Percentiles rank a stretch among this genome's conserved stretches.
Conservation (phyloP, 768 basidiomycete genomes). For the Leucogyrophana mollusca region DNA sequence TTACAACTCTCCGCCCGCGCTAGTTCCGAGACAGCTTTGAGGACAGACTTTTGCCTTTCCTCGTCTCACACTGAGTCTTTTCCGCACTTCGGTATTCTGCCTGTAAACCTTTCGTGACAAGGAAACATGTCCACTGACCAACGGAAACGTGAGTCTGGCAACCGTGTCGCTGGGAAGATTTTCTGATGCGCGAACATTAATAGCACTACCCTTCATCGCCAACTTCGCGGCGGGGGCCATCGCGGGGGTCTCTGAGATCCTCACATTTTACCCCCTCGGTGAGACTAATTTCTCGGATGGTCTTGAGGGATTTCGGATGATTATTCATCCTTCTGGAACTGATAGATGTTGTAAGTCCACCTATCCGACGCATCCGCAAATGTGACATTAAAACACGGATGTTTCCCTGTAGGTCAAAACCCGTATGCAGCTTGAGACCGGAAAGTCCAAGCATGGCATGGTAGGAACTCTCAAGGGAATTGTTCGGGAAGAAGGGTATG, state of each 20-base stretch:
- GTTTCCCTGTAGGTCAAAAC: slow-evolving; percentile 78
- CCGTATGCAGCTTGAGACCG: slow-evolving; percentile 94
- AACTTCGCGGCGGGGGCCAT: slow-evolving; percentile 96
- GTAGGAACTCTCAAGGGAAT: slow-evolving; percentile 83
- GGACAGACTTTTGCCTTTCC: background rate
- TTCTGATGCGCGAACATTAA: slow-evolving; percentile 8
- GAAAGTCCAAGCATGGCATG: slow-evolving; percentile 72
- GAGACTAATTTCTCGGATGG: slow-evolving; percentile 25
- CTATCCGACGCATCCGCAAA: background rate
- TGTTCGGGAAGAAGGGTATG: slow-evolving; percentile 87
- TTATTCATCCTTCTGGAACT: background rate
- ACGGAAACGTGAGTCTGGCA: slow-evolving; percentile 27
- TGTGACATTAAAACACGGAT: slow-evolving; percentile 2
- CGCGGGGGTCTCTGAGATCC: slow-evolving; percentile 83
- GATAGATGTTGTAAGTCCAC: slow-evolving; percentile 80
- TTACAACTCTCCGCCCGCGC: no score
- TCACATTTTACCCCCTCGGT: slow-evolving; percentile 91
- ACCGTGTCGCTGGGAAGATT: slow-evolving; percentile 1
- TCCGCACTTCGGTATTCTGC: no score
- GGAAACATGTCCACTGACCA: slow-evolving; percentile 27
- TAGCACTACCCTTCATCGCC: slow-evolving; percentile 82
- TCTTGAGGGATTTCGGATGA: slow-evolving; percentile 1
- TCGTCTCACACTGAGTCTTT: background rate
- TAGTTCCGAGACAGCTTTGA: no score
- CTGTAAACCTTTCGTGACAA: background rate